Evolutionary conservation across 2,329 filamentous ascomycete genomes (phyloP), one percentile per base, ranked within the genome.

Genomic region (Nigrospora osmanthi): DNA sequence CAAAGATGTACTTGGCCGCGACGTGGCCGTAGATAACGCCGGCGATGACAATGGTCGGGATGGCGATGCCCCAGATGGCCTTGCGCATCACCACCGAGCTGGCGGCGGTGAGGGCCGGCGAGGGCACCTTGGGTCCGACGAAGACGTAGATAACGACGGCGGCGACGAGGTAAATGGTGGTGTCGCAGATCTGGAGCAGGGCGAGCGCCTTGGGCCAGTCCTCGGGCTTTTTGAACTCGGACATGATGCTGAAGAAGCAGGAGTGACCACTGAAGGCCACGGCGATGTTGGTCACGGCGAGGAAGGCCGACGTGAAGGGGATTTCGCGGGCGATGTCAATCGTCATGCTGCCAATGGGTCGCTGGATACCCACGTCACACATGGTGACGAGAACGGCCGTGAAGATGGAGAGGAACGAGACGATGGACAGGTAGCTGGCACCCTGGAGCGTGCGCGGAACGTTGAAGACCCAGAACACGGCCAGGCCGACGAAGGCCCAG

Each of bases 1-100:
- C 65, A 55, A 84, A 87, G 47, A 85, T 67, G 53, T 83, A 83
- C 56, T 84, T 85, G 44, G 71, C 72, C 2, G 80, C 80, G 2
- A 87, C 77, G 47, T 83, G 78, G 12, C 76, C 81, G 57, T 85
- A 82, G 50, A 88, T 83, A 7, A 86, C 81, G 43, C 83, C 84
- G 0, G 83, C 80, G 41, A 88, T 78, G 40, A 87, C 68, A 47
- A 87, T 87, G 2, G 81, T 86, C 2, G 83, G 83, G 3, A 83
- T 70, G 0, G 83, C 83, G 47, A 87, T 68, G 19, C 80, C 82
- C 63, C 80, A 87, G 12, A 83, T 81, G 11, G 83, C 65, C 56
- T 85, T 85, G 17, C 75, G 70, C 39, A 87, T 64, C 0, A 72
- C 55, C 2, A 59, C 59, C 0, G 62, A 63, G 4, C 72, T 70